A percentile compares a stretch with the other conserved stretches of the same genome.
These are phyloP conservation scores for Adansonia grandidieri DNA, from an alignment of 441 rosid species.

Conservation along the genomic window DNA sequence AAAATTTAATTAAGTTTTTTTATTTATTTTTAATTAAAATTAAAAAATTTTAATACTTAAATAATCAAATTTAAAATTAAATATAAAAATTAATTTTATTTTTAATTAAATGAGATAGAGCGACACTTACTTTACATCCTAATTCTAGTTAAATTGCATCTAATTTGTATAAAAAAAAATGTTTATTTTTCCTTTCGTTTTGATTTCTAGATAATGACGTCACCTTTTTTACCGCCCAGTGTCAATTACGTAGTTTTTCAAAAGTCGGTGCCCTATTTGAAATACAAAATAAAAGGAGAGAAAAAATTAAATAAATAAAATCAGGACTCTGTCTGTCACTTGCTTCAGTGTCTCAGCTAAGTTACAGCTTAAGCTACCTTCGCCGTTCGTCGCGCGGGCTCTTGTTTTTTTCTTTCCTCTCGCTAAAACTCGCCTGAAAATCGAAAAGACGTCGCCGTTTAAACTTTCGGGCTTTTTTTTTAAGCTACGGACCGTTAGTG, in stretches of 20 bases:
- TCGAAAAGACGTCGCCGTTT: neutral
- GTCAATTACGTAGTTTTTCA: conserved; percentile 32
- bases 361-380: conserved; percentile 19
- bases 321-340: neutral
- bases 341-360: neutral
- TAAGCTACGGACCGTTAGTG: neutral
- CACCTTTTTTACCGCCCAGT: neutral
- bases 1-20: no score
- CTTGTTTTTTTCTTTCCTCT: neutral
- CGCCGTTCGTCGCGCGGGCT: conserved; percentile 35
- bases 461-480: neutral
- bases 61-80: no score
- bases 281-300: neutral
- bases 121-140: no score
- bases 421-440: neutral
- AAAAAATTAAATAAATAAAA: no score
- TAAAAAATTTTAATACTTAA: no score
- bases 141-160: no score
- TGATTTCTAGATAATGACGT: no score
- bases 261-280: conserved; percentile 1
- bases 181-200: no score
- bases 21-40: no score
- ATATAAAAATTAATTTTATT: no score
- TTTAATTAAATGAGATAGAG: no score
- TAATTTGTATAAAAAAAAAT: no score